These are phyloP conservation scores for Candida sojae DNA, from an alignment of 1,139 yeast species.

Conservation along the genomic window DNA sequence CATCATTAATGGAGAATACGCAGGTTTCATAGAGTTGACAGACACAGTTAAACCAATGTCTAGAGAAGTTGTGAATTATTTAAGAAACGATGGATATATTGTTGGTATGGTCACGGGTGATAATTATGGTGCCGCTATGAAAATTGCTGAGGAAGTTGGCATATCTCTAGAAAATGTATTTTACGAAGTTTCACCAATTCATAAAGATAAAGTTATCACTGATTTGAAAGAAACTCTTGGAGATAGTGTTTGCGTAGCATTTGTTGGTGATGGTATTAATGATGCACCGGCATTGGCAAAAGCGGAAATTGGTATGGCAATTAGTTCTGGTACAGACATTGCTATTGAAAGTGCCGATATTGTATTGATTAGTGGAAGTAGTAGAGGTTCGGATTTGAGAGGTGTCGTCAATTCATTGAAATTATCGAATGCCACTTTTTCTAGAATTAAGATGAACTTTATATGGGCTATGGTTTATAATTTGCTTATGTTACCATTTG, in stretches of 20 bases:
- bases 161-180: conserved; percentile 65
- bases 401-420: conserved; percentile 77
- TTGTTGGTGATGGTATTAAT: conserved; percentile 96
- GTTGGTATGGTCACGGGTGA: conserved; percentile 97
- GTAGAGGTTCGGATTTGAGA: conserved; percentile 45
- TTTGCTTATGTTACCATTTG: conserved; percentile 86
- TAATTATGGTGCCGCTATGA: conserved; percentile 58
- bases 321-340: conserved; percentile 90
- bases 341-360: conserved; percentile 96
- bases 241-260: conserved; percentile 56
- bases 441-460: conserved; percentile 76
- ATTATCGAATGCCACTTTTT: conserved; percentile 69
- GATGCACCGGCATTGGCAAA: conserved; percentile 95
- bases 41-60: conserved; percentile 78
- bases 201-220: conserved; percentile 69
- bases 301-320: conserved; percentile 88
- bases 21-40: conserved; percentile 66
- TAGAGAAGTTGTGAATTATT: conserved; percentile 54
- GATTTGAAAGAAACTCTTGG: conserved; percentile 53
- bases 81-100: conserved; percentile 54
- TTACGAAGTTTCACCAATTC: conserved; percentile 76
- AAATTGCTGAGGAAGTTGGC: conserved; percentile 68
- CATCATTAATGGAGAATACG: conserved; percentile 53
- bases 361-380: conserved; percentile 52
- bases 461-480: conserved; percentile 88